A percentile compares a stretch with the other conserved stretches of the same genome.
phyloP scores from a whole-genome alignment of 2,329 filamentous ascomycete genomes.

The Mollisiaceae sp. region DNA sequence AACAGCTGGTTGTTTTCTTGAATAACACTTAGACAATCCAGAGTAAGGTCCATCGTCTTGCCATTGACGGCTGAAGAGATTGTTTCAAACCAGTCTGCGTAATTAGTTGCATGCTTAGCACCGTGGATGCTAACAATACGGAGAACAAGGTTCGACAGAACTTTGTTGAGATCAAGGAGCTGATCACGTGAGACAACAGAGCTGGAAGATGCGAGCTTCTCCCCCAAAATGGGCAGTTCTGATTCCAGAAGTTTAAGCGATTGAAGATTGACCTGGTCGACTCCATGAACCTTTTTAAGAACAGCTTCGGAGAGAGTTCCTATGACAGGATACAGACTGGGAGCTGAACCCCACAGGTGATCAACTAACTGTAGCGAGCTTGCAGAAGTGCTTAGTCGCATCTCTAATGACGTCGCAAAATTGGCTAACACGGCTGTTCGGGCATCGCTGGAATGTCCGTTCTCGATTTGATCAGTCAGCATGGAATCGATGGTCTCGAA shows the following conservation, averaged over 20 bases:
- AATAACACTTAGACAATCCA: not conserved
- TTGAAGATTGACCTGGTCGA: slow-evolving; percentile 60
- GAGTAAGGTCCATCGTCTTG: not conserved
- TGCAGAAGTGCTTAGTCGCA: slow-evolving; percentile 37
- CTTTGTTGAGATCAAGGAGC: slow-evolving; percentile 50
- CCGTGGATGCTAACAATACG: slow-evolving; percentile 36
- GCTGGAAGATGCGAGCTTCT: slow-evolving; percentile 45
- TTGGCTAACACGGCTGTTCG: slow-evolving; percentile 41
- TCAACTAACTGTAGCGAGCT: slow-evolving; percentile 37
- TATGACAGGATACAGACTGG: slow-evolving; percentile 49
- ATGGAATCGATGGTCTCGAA: slow-evolving; percentile 34
- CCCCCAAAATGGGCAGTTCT: slow-evolving; percentile 66
- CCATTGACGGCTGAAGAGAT: not conserved
- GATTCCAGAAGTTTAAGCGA: slow-evolving; percentile 67
- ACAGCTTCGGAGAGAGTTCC: slow-evolving; percentile 56
- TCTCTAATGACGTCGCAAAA: slow-evolving; percentile 37
- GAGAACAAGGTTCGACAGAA: slow-evolving; percentile 32
- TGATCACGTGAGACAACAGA: slow-evolving; percentile 49
- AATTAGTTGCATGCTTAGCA: slow-evolving; percentile 7
- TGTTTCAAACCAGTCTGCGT: not conserved
- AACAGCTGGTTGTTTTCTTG: not conserved
- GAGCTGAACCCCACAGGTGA: slow-evolving; percentile 41
- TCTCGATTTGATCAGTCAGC: slow-evolving; percentile 7
- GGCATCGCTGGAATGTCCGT: slow-evolving; percentile 20
- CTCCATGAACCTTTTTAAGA: slow-evolving; percentile 57